Conservation (phyloP, 83 land plant genomes). For the Picea mariana region DNA sequence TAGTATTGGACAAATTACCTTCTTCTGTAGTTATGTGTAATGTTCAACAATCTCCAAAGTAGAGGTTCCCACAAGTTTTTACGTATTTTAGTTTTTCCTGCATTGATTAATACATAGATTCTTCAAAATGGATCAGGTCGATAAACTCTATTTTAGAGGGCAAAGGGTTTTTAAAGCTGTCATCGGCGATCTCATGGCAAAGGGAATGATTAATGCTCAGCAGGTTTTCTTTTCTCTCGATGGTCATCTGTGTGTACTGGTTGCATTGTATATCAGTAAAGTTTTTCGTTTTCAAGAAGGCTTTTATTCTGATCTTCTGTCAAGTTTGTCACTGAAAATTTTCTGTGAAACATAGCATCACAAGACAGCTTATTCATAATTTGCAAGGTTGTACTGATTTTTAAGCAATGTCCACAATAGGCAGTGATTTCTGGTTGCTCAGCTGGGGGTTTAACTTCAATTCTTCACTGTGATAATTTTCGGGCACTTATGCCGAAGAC, state of each 20-base stretch:
- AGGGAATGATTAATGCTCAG: slow-evolving; percentile 80
- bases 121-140: slow-evolving; percentile 29
- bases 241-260: not conserved
- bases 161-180: slow-evolving; percentile 67
- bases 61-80: not conserved
- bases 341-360: no score
- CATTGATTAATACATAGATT: not conserved
- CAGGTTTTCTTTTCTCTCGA: slow-evolving; percentile 36
- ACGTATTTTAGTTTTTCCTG: not conserved
- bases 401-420: slow-evolving; percentile 14
- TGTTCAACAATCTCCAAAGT: not conserved
- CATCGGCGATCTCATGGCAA: slow-evolving; percentile 56
- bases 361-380: no score
- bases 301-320: no score
- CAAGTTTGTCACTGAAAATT: no score
- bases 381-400: no score
- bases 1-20: not conserved
- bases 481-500: slow-evolving; percentile 40
- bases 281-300: no score
- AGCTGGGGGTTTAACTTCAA: slow-evolving; percentile 74
- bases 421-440: slow-evolving; percentile 81
- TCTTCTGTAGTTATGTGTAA: not conserved
- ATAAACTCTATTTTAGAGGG: slow-evolving; percentile 75
- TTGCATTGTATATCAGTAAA: no score
- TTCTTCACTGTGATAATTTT: slow-evolving; percentile 74